These are phyloP conservation scores for Pythium sukuiense DNA, from an alignment of 352 stramenopile genomes.

Conservation along the genomic window DNA sequence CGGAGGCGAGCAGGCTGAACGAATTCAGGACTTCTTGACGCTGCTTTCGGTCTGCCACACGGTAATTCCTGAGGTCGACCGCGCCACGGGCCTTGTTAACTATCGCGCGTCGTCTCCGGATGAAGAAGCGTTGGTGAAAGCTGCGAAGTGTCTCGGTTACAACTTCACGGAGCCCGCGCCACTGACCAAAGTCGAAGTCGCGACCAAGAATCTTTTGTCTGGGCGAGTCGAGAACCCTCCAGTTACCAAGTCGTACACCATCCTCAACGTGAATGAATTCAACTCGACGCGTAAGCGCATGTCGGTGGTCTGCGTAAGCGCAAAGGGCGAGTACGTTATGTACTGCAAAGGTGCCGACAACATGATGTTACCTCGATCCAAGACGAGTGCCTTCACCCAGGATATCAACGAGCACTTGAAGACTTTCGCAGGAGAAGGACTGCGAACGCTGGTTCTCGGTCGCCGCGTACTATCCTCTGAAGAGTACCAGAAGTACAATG, in stretches of 20 bases:
- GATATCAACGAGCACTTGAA: conserved; percentile 67
- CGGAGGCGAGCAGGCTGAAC: not conserved
- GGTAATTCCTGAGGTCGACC: conserved; percentile 63
- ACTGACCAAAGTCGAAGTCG: conserved; percentile 46
- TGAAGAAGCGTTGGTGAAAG: conserved; percentile 93
- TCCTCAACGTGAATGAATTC: conserved; percentile 86
- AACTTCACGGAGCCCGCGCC: conserved; percentile 76
- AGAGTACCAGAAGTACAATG: conserved; percentile 73
- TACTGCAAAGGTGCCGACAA: conserved; percentile 86
- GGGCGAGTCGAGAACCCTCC: conserved; percentile 30
- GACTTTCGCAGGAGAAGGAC: conserved; percentile 81
- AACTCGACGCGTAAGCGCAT: conserved; percentile 97
- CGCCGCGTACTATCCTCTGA: conserved; percentile 43
- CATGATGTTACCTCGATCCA: conserved; percentile 47
- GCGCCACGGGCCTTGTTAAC: conserved; percentile 32
- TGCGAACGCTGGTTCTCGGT: conserved; percentile 82
- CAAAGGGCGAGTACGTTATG: conserved; percentile 46
- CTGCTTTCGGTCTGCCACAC: conserved; percentile 76
- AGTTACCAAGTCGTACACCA: conserved; percentile 55
- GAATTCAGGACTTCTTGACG: conserved; percentile 72
- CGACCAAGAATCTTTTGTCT: conserved; percentile 35
- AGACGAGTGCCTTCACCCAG: conserved; percentile 35
- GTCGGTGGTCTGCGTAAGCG: conserved; percentile 91
- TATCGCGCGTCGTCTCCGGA: conserved; percentile 92
- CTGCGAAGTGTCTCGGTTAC: conserved; percentile 74